Evolutionary conservation across 1,139 yeast genomes (phyloP).

Genomic region (Wickerhamomyces sp.): DNA sequence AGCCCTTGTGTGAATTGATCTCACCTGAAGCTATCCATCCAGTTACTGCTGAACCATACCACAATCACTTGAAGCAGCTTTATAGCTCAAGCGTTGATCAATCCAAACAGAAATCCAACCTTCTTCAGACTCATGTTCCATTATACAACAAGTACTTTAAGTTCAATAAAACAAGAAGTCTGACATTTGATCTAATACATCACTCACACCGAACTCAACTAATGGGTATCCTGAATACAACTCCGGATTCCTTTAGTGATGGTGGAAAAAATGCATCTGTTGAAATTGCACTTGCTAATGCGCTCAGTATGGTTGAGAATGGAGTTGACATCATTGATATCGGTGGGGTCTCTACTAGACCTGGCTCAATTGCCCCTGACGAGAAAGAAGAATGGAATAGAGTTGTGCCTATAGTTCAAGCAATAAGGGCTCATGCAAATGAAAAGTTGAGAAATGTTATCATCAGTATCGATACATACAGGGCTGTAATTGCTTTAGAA

Average conservation of each 20-base stretch:
- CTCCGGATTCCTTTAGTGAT: constrained; percentile 96
- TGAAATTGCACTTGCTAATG: constrained; percentile 35
- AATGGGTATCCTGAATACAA: constrained; percentile 86
- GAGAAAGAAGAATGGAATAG: constrained; percentile 56
- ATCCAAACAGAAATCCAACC: constrained; percentile 39
- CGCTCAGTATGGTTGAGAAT: constrained; percentile 41
- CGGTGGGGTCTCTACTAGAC: constrained; percentile 93
- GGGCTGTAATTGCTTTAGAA: constrained; percentile 66
- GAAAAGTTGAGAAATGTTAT: constrained; percentile 38
- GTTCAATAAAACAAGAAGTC: constrained; percentile 22
- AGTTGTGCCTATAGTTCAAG: constrained; percentile 64
- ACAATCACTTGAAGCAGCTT: constrained; percentile 60
- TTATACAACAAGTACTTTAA: constrained; percentile 27
- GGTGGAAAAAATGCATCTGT: constrained; percentile 51
- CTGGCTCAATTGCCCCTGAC: constrained; percentile 61
- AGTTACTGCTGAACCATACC: constrained; percentile 75
- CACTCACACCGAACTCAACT: constrained; percentile 41
- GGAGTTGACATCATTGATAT: constrained; percentile 76
- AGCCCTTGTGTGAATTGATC: constrained; percentile 79
- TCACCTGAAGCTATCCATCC: constrained; percentile 69
- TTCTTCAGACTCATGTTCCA: constrained; percentile 43
- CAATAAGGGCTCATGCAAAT: constrained; percentile 44
- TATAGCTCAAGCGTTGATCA: constrained; percentile 29
- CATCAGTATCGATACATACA: constrained; percentile 81
- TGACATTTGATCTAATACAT: constrained; percentile 35